Conservation (phyloP, 805 yeast genomes). For the Candida stauntonica region DNA sequence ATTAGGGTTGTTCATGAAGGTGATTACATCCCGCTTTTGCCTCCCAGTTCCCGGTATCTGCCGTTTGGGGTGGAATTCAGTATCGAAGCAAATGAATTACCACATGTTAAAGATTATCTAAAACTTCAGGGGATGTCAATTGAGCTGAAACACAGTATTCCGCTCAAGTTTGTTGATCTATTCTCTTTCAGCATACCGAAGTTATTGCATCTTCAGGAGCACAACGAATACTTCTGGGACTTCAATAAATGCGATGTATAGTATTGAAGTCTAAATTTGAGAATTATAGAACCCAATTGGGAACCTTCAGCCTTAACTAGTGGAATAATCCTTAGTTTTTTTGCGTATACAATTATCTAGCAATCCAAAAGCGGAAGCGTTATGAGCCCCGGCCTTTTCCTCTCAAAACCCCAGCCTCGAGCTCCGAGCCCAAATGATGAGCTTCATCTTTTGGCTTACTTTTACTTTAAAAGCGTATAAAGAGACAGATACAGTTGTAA, state of each 20-base stretch:
- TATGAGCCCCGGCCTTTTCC: slow-evolving; percentile 1
- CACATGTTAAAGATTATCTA: slow-evolving; percentile 29
- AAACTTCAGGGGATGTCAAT: slow-evolving; percentile 16
- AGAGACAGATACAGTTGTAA: background rate
- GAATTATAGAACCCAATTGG: background rate
- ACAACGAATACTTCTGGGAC: slow-evolving; percentile 19
- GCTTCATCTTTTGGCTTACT: background rate
- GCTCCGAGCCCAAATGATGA: background rate
- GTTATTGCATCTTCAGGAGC: slow-evolving; percentile 19
- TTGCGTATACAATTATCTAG: background rate
- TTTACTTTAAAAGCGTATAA: background rate
- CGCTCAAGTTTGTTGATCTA: slow-evolving; percentile 17
- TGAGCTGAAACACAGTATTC: slow-evolving; percentile 10
- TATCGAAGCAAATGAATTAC: slow-evolving; percentile 33
- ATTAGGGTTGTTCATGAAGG: slow-evolving; percentile 53
- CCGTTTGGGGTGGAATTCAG: slow-evolving; percentile 33
- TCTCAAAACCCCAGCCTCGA: too few relatives aligned
- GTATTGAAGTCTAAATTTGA: too few relatives aligned
- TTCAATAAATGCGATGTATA: slow-evolving; percentile 19
- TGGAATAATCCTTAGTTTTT: background rate
- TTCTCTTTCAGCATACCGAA: slow-evolving; percentile 15
- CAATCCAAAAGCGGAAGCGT: background rate
- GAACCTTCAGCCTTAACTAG: background rate
- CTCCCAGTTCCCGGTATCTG: slow-evolving; percentile 41
- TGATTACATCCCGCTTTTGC: slow-evolving; percentile 58